Conservation (phyloP, 2,329 filamentous ascomycete species). For the Pseudogymnoascus pannorum region DNA sequence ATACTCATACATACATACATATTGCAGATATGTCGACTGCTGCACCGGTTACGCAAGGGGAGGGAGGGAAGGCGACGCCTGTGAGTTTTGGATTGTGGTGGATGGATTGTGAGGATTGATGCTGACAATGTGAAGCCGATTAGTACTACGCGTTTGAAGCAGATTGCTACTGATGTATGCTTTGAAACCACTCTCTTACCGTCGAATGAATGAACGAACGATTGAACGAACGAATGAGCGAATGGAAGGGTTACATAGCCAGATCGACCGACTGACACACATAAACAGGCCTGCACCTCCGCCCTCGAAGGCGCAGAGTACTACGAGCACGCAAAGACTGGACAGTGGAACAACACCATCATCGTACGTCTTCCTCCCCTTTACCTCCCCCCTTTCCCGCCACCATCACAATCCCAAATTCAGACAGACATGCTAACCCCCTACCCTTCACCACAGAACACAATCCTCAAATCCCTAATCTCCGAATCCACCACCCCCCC, state of each 20-base stretch:
- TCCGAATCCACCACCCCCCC: constrained; percentile 57
- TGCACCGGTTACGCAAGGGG: constrained; percentile 20
- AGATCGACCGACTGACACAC: constrained; percentile 16
- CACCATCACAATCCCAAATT: no score
- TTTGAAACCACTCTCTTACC: constrained; percentile 11
- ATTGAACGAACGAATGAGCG: not conserved
- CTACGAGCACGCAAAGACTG: constrained; percentile 83
- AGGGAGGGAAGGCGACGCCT: not conserved
- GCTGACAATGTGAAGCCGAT: constrained; percentile 52
- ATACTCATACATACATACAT: no score
- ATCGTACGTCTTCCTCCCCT: constrained; percentile 66
- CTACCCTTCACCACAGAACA: constrained; percentile 46
- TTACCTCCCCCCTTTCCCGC: not conserved
- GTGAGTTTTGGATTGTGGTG: not conserved
- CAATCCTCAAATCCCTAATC: constrained; percentile 69
- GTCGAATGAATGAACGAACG: not conserved
- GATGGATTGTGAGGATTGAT: not conserved
- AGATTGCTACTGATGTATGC: constrained; percentile 77
- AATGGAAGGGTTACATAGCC: not conserved
- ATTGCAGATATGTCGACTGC: constrained; percentile 23
- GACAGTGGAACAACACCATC: constrained; percentile 84
- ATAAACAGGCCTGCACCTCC: constrained; percentile 70
- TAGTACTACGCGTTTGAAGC: constrained; percentile 67
- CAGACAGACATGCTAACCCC: not conserved
- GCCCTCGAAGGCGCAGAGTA: constrained; percentile 66